A percentile compares a stretch with the other conserved stretches of the same genome.
Evolutionary conservation across 352 stramenopile species (phyloP).

Genomic region (Thalassiosira exigua): DNA sequence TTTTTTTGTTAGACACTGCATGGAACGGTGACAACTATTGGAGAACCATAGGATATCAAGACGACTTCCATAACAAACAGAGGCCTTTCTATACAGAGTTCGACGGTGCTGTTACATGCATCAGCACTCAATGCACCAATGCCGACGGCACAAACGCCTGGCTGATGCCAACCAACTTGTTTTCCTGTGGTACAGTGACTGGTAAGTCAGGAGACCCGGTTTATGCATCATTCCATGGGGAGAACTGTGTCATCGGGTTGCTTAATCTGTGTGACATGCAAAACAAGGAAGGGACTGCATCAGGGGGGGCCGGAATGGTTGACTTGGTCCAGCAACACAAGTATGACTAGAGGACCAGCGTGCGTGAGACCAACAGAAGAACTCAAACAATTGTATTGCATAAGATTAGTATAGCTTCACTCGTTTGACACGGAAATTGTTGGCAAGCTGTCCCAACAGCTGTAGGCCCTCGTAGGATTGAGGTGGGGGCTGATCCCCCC

Average conservation of each 20-base stretch:
- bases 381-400: too few relatives aligned
- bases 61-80: neutral
- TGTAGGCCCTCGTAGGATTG: too few relatives aligned
- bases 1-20: too few relatives aligned
- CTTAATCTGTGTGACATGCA: neutral
- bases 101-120: neutral
- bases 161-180: neutral
- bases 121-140: too few relatives aligned
- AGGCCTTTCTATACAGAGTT: neutral
- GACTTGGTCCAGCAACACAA: neutral
- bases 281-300: neutral
- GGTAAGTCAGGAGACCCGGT: neutral
- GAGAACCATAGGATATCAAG: neutral
- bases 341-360: constrained; percentile 2
- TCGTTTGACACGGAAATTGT: too few relatives aligned
- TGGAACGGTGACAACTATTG: neutral
- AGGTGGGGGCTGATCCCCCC: too few relatives aligned
- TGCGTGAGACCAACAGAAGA: too few relatives aligned
- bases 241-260: neutral
- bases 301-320: neutral
- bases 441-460: too few relatives aligned
- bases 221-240: neutral
- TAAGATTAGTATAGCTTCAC: too few relatives aligned
- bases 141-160: too few relatives aligned
- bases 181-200: too few relatives aligned